These are phyloP conservation scores for Aurantiochytrium sp. DNA, from an alignment of 108 stramenopile species.

Conservation along the genomic window DNA sequence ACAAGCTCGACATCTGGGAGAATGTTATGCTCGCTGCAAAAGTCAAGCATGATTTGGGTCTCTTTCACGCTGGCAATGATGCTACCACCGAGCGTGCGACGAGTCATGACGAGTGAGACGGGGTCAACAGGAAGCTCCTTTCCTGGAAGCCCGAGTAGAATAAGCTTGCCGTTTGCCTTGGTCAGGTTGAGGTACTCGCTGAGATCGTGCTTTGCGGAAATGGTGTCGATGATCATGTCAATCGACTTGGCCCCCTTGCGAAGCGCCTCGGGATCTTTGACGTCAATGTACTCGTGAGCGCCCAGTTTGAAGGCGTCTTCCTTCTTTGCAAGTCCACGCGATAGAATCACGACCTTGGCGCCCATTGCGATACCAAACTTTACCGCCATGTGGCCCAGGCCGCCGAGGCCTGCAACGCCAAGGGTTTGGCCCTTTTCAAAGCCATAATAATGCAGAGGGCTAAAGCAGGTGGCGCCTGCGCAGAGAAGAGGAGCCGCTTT, in stretches of 20 bases:
- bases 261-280: not conserved
- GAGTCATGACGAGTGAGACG: conserved; percentile 16
- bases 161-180: conserved; percentile 28
- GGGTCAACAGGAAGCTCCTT: not conserved
- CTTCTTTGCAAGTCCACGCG: conserved; percentile 39
- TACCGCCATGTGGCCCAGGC: conserved; percentile 56
- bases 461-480: conserved; percentile 59
- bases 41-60: conserved; percentile 55
- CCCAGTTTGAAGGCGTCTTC: conserved; percentile 40
- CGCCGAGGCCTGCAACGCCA: conserved; percentile 56
- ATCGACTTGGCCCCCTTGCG: conserved; percentile 22
- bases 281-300: conserved; percentile 26
- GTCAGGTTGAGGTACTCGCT: conserved; percentile 23
- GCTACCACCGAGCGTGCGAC: conserved; percentile 27
- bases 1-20: conserved; percentile 39
- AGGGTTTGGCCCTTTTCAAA: conserved; percentile 29
- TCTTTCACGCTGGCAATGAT: conserved; percentile 48
- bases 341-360: conserved; percentile 36
- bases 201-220: conserved; percentile 38
- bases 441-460: conserved; percentile 42
- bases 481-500: conserved; percentile 43
- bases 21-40: conserved; percentile 48
- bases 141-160: conserved; percentile 27
- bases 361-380: conserved; percentile 53
- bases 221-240: conserved; percentile 50